phyloP scores from a whole-genome alignment of 805 yeast species.

The Kazachstania viticola region DNA sequence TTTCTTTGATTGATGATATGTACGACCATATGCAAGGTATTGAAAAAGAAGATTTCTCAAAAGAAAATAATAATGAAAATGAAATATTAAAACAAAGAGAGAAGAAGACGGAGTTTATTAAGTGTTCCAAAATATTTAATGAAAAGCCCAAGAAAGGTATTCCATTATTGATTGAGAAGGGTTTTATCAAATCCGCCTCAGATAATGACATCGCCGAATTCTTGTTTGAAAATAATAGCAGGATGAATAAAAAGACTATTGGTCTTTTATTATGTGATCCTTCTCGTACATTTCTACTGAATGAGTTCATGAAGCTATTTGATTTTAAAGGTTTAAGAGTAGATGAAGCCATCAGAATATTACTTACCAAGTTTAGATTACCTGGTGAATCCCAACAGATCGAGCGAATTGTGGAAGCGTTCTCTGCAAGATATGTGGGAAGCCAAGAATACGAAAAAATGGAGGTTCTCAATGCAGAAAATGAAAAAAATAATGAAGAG shows the following conservation, averaged over 20 bases:
- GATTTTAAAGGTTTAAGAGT: conserved; percentile 73
- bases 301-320: conserved; percentile 54
- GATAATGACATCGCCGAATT: conserved; percentile 64
- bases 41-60: conserved; percentile 14
- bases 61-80: conserved; percentile 12
- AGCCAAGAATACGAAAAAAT: conserved; percentile 36
- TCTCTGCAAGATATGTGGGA: conserved; percentile 68
- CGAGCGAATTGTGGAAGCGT: conserved; percentile 80
- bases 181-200: conserved; percentile 43
- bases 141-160: conserved; percentile 70
- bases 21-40: conserved; percentile 32
- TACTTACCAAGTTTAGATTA: conserved; percentile 73
- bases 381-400: conserved; percentile 98
- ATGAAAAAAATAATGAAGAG: conserved; percentile 11
- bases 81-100: conserved; percentile 25
- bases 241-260: conserved; percentile 74
- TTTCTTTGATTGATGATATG: conserved; percentile 56
- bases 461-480: conserved; percentile 6
- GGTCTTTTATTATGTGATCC: conserved; percentile 85
- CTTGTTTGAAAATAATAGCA: conserved; percentile 63
- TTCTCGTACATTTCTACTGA: conserved; percentile 44
- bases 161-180: conserved; percentile 46
- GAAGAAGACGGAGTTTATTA: conserved; percentile 62
- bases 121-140: conserved; percentile 67
- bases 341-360: conserved; percentile 81